Conservation (phyloP, 805 yeast species). For the Wickerhamomyces queroliae region DNA sequence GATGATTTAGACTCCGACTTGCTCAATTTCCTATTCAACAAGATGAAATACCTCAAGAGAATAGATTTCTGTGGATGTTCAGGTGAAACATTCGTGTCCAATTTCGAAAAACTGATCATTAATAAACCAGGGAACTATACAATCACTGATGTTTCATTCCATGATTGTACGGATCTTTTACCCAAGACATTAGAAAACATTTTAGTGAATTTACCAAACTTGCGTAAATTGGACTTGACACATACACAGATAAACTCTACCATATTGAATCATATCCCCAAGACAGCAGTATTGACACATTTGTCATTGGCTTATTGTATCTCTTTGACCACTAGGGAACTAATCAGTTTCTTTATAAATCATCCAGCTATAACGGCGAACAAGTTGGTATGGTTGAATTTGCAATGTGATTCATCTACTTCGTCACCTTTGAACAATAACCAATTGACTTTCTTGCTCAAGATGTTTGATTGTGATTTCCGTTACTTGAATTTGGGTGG, state of each 20-base stretch:
- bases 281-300: conserved; percentile 60
- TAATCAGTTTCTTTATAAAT: conserved; percentile 60
- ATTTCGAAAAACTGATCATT: conserved; percentile 40
- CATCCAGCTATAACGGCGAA: conserved; percentile 57
- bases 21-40: conserved; percentile 47
- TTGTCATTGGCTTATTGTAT: conserved; percentile 63
- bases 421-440: conserved; percentile 51
- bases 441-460: conserved; percentile 41
- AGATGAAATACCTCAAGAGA: conserved; percentile 51
- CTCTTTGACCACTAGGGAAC: conserved; percentile 64
- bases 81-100: conserved; percentile 51
- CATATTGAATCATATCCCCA: conserved; percentile 50
- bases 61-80: conserved; percentile 89
- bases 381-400: conserved; percentile 57
- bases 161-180: conserved; percentile 80
- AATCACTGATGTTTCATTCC: conserved; percentile 53
- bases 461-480: conserved; percentile 33
- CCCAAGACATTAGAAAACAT: conserved; percentile 47
- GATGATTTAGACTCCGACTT: conserved; percentile 67
- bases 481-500: conserved; percentile 60
- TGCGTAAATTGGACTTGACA: conserved; percentile 69
- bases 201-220: conserved; percentile 47
- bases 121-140: conserved; percentile 14
- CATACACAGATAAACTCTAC: conserved; percentile 73
- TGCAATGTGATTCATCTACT: conserved; percentile 58